These are phyloP conservation scores for Gleditsia sinensis DNA, from an alignment of 306 rosid genomes.

Conservation along the genomic window DNA sequence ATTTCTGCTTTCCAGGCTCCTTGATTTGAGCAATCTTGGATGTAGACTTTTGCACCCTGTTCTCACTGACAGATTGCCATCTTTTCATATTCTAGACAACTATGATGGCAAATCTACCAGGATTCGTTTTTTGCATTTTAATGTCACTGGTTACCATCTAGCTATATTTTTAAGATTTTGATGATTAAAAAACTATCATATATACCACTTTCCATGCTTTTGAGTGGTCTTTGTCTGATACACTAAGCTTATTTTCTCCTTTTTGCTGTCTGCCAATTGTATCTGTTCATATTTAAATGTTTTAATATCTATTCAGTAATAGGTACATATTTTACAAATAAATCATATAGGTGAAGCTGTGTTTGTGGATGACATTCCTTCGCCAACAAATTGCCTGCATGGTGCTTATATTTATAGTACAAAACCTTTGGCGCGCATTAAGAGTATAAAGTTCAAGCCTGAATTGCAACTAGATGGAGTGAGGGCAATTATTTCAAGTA, in stretches of 20 bases:
- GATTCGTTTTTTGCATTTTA: no score
- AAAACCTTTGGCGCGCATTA: slow-evolving; percentile 73
- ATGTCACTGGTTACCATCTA: no score
- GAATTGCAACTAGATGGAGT: slow-evolving; percentile 61
- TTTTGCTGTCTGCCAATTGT: slow-evolving; percentile 6
- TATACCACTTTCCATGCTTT: not conserved
- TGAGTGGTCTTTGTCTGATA: no score
- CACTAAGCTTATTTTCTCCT: slow-evolving; percentile 16
- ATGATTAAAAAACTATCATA: not conserved
- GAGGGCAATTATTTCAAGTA: slow-evolving; percentile 55
- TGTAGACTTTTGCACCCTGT: not conserved
- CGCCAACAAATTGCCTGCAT: slow-evolving; percentile 73
- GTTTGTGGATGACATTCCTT: slow-evolving; percentile 89
- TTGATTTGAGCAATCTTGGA: not conserved
- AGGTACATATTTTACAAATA: slow-evolving; percentile 22
- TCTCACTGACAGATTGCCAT: no score
- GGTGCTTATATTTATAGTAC: slow-evolving; percentile 78
- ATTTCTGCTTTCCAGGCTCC: not conserved
- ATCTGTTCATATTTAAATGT: not conserved
- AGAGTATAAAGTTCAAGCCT: slow-evolving; percentile 49
- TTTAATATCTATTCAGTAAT: slow-evolving; percentile 6
- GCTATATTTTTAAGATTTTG: not conserved
- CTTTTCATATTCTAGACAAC: no score
- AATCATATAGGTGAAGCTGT: slow-evolving; percentile 92
- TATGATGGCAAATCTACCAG: no score